Base-by-base conservation (phyloP, 192 early-diverging fungal genomes). In the Coemansia interrupta region DNA sequence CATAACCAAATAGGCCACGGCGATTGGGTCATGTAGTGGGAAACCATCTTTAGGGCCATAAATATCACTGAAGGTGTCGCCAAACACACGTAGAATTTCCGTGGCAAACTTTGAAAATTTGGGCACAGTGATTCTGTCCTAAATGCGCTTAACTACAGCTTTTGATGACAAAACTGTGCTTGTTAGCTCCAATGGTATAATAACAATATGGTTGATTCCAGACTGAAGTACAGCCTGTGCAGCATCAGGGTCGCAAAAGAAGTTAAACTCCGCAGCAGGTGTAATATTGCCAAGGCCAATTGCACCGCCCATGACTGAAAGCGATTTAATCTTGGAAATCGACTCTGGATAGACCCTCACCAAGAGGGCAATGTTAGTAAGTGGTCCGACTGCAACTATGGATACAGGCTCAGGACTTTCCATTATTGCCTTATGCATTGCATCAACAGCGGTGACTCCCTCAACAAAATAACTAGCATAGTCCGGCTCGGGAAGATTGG, bases 281-380 rank as follows among this genome's bases (percentile, higher is more conserved):
- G 50, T 61, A 12, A 48, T 32, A 19, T 70, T 70, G n/a, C 73
- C 73, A 6, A 58, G 12, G 0, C 46, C 48, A 10, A 63, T 48
- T 8, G 68, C 64, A 7, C 80, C 80, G 7, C 75, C 80, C 80
- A 82, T 82, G 38, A 73, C 57, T 1, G 67, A 50, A 41, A 82
- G 54, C 12, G 57, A 64, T 32, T 61, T 62, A 52, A 82, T 78
- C 45, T 52, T 57, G 13, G 51, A 28, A 2, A 61, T 66, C 13
- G 72, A 53, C 20, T 73, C 68, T 12, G 75, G 80, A 48, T 69
- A 78, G 24, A 68, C 28, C 28, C 72, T 66, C n/a, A 82, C 46
- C n/a, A 82, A 53, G 14, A 79, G 51, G 18, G 72, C 80, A 32
- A 78, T 54, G 30, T 82, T 82, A 17, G 80, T 82, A 42, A 79